Base-by-base conservation (phyloP, 2,329 filamentous ascomycete genomes). In the Septoria linicola region DNA sequence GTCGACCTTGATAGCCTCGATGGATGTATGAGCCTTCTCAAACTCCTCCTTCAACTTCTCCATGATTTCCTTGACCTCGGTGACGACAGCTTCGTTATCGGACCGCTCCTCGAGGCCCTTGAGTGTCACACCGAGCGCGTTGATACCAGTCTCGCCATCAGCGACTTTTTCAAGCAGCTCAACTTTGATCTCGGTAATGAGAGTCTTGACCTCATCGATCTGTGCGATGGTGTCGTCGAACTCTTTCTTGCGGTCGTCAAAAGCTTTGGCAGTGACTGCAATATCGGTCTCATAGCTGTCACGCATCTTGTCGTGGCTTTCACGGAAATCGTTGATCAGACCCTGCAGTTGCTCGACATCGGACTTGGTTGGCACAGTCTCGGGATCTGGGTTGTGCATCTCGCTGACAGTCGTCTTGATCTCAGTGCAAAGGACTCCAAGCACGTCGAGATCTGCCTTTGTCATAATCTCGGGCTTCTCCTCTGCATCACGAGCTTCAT, bases 181-280 rank as follows among this genome's bases (percentile, higher is more conserved):
- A 27, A 84, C 82, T 53, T 89, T 88, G 61, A 96, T 82, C 45
- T 89, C 87, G 50, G 88, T 83, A 1, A 97, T 76, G 63, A 89
- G 82, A 0, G 74, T 72, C 73, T 89, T 92, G 64, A 95, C 83
- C 61, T 90, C 89, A 1, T 81, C 80, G 13, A 97, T 85, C 50
- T 85, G 85, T 54, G 92, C 85, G 11, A 86, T 80, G 19, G 96
- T 81, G 11, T 83, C 84, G 17, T 85, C 84, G 47, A 89, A 89
- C 68, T 96, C 92, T 37, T 85, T 81, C 64, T 92, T 89, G 20
- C 89, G 86, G 53, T 92, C 86, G 46, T 93, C 89, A 39, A 93
- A 85, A 1, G 87, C 85, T 70, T 89, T 89, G 1, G 83, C 83
- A 13, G 85, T 89, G 19, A 87, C 76, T 36, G 88, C 85, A 40